Evolutionary conservation across 768 basidiomycete species (phyloP).

Genomic region (Calocybe indica): DNA sequence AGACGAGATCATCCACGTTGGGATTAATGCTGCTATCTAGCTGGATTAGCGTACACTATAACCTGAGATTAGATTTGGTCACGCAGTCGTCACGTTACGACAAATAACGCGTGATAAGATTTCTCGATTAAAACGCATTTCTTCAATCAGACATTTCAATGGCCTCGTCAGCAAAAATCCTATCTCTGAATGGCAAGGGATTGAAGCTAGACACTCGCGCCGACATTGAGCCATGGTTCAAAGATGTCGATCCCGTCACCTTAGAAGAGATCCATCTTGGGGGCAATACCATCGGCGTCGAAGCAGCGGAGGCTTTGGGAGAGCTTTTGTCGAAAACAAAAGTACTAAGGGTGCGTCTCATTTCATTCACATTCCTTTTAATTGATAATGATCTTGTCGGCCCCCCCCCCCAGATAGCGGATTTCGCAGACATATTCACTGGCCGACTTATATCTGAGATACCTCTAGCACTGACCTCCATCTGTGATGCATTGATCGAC

Average conservation of each 20-base stretch:
- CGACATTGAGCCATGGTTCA: constrained; percentile 72
- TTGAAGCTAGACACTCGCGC: constrained; percentile 75
- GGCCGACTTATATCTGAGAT: constrained; percentile 95
- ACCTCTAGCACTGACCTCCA: constrained; percentile 78
- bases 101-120: not conserved
- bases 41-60: too few relatives aligned
- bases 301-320: constrained; percentile 80
- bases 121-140: not conserved
- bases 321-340: constrained; percentile 68
- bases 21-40: constrained; percentile 48
- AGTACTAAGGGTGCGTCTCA: constrained; percentile 55
- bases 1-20: constrained; percentile 59
- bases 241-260: constrained; percentile 51
- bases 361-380: not conserved
- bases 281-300: constrained; percentile 91
- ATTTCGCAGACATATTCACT: constrained; percentile 98
- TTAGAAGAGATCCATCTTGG: constrained; percentile 90
- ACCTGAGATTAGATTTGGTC: too few relatives aligned
- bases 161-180: constrained; percentile 25
- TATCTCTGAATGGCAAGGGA: constrained; percentile 53
- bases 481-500: constrained; percentile 82
- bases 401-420: constrained; percentile 60
- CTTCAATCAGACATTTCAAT: constrained; percentile 5
- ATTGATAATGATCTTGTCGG: not conserved
- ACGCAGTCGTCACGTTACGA: too few relatives aligned